A percentile compares a stretch with the other conserved stretches of the same genome.
These are phyloP conservation scores for Leccinum subspadiceum DNA, from an alignment of 1,284 basidiomycete species.

Conservation along the genomic window DNA sequence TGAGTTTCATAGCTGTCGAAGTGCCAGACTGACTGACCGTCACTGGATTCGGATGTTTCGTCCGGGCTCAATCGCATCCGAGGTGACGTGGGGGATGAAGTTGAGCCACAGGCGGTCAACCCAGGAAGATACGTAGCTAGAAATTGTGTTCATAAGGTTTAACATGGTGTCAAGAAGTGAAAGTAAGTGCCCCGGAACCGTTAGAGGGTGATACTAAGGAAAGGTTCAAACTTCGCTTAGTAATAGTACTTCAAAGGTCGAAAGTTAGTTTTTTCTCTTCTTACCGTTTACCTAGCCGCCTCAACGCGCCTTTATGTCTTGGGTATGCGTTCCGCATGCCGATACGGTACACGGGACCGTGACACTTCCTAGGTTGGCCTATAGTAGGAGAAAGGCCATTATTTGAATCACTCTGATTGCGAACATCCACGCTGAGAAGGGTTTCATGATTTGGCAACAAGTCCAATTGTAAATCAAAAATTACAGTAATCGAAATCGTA, in stretches of 20 bases:
- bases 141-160: constrained; percentile 1
- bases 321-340: constrained; percentile 58
- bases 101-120: constrained; percentile 24
- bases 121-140: constrained; percentile 14
- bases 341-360: constrained; percentile 41
- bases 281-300: constrained; percentile 39
- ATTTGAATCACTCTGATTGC: constrained; percentile 76
- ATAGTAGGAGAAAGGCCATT: constrained; percentile 53
- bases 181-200: no score
- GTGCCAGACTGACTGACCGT: constrained; percentile 48
- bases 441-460: constrained; percentile 80
- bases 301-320: constrained; percentile 45
- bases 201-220: no score
- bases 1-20: not conserved
- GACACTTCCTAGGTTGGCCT: constrained; percentile 45
- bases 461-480: not conserved
- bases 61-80: constrained; percentile 57
- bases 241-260: not conserved
- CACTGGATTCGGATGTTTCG: constrained; percentile 48
- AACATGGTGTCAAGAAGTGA: no score
- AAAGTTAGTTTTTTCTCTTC: not conserved
- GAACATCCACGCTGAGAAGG: constrained; percentile 62
- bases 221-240: constrained; percentile 24
- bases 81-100: constrained; percentile 40
- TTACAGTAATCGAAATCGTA: not conserved